Evolutionary conservation across 768 basidiomycete genomes (phyloP), one percentile per base, ranked within the genome.

Genomic region (Rhizopogon vesiculosus): DNA sequence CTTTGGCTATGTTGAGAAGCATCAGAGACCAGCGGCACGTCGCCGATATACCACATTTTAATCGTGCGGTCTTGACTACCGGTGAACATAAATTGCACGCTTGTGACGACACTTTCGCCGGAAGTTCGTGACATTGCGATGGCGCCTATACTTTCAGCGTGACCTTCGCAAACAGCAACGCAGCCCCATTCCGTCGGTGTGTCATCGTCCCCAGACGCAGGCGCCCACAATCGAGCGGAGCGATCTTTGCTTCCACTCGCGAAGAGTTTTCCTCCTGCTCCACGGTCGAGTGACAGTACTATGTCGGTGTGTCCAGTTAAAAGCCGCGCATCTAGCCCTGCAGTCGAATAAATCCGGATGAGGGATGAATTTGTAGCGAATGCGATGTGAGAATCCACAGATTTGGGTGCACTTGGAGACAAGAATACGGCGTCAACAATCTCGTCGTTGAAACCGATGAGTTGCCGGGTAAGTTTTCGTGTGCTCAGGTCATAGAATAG

Each of bases 381-480:
- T 18, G 96, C 97, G 33, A 98, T 74, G 62, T 91, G 87, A 2
- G 85, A 79, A 67, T 94, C 91, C 51, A 66, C 67, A 22, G 64
- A 58, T 41, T 61, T 54, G 15, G 66, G 48, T 22, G 59, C 56
- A 38, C 59, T 62, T 2, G 67, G 51, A 44, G 81, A 82, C 56
- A 99, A 78, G 73, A 94, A 92, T 28, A 81, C 77, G 5, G 86
- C 82, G 64, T 98, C 97, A 50, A 98, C 89, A 61, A 98, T 94
- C 71, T 98, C 96, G 71, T 99, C 97, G 69, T 98, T 98, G 78
- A 89, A 99, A 0, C 97, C 97, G 63, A 98, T 86, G 61, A 98
- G 73, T 62, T 98, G 96, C 16, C 90, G 87, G 2, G 78, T 75
- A 25, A 91, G 72, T 8, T 79, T 74, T 33, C 78, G 79, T 1